Evolutionary conservation across 2,329 filamentous ascomycete genomes (phyloP).

Genomic region (Grosmannia penicillata): DNA sequence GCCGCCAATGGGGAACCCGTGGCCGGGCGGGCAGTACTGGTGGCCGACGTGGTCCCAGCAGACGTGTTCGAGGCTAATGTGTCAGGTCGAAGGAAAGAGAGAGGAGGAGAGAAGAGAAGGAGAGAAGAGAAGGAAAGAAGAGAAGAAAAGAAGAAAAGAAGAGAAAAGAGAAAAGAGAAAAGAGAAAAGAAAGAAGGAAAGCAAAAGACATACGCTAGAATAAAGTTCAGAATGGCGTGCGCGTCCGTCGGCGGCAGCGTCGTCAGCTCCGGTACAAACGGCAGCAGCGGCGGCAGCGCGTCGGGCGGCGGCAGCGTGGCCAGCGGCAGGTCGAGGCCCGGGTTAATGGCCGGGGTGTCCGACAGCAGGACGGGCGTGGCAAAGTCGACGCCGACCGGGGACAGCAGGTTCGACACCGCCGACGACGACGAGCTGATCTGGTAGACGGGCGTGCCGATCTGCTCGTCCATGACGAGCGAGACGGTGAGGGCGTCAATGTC

Average conservation of each 20-base stretch:
- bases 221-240: conserved; percentile 35
- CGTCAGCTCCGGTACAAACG: not conserved
- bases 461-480: conserved; percentile 25
- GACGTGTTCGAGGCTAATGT: conserved; percentile 32
- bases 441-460: conserved; percentile 26
- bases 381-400: too few relatives aligned
- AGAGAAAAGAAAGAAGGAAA: not conserved
- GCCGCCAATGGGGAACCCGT: conserved; percentile 14
- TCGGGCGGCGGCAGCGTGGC: too few relatives aligned
- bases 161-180: not conserved
- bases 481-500: conserved; percentile 24
- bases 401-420: too few relatives aligned
- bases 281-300: too few relatives aligned
- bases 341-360: too few relatives aligned
- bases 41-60: conserved; percentile 35
- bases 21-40: conserved; percentile 11
- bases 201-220: conserved; percentile 28
- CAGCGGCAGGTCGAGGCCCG: too few relatives aligned
- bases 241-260: conserved; percentile 24
- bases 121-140: not conserved
- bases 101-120: not conserved
- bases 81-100: not conserved
- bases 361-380: too few relatives aligned
- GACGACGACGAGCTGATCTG: conserved; percentile 16
- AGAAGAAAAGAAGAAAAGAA: not conserved